These are phyloP conservation scores for Bjerkandera adusta DNA, from an alignment of 1,284 basidiomycete species.

Conservation along the genomic window DNA sequence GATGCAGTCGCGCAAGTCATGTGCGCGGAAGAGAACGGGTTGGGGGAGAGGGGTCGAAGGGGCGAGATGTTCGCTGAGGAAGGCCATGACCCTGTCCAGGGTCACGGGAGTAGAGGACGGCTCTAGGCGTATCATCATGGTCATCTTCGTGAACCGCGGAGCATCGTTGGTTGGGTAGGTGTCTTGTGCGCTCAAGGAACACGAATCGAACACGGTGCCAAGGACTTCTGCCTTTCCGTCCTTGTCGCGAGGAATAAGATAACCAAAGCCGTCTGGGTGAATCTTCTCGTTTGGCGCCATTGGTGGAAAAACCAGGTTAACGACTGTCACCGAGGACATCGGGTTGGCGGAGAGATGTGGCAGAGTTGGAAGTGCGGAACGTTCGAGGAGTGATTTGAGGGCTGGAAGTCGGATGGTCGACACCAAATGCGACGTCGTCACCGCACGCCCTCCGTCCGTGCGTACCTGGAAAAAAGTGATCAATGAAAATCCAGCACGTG, in stretches of 20 bases:
- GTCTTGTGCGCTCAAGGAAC: constrained; percentile 71
- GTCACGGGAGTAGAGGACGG: constrained; percentile 35
- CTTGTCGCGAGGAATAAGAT: constrained; percentile 81
- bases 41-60: constrained; percentile 43
- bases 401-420: constrained; percentile 71
- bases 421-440: constrained; percentile 55
- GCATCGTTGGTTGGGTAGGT: constrained; percentile 24
- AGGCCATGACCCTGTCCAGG: constrained; percentile 40
- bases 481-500: background rate
- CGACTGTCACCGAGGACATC: constrained; percentile 64
- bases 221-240: constrained; percentile 53
- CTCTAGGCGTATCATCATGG: constrained; percentile 89
- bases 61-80: constrained; percentile 40
- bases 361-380: constrained; percentile 26
- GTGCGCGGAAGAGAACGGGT: constrained; percentile 56
- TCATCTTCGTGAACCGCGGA: constrained; percentile 63
- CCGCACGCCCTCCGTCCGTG: constrained; percentile 35
- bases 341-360: constrained; percentile 55
- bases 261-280: constrained; percentile 89
- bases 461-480: constrained; percentile 35
- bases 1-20: constrained; percentile 74
- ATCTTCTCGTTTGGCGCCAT: constrained; percentile 43
- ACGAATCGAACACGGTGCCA: constrained; percentile 85
- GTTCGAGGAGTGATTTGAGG: constrained; percentile 52
- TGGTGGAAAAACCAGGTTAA: constrained; percentile 72